Conservation (phyloP, 371 early-diverging fungal species). For the Mortierella sp. region DNA sequence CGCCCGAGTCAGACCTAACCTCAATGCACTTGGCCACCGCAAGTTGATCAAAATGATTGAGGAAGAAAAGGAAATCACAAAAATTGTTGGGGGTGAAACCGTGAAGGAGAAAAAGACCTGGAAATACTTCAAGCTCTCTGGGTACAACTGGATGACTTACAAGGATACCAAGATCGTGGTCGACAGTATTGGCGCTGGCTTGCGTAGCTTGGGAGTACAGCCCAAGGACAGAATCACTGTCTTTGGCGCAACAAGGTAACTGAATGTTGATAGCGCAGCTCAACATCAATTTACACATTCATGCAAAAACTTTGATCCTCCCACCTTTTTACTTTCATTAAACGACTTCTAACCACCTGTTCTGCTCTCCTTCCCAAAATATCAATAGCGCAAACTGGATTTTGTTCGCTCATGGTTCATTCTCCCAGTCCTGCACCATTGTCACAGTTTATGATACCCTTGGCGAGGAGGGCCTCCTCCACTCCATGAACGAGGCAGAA, state of each 20-base stretch:
- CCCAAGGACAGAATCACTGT: slow-evolving; percentile 73
- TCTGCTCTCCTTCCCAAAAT: slow-evolving; percentile 1
- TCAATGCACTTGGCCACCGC: slow-evolving; percentile 76
- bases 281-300: not conserved
- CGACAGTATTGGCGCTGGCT: slow-evolving; percentile 70
- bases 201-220: slow-evolving; percentile 71
- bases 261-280: not conserved
- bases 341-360: not conserved
- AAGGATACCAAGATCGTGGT: slow-evolving; percentile 65
- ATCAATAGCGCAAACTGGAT: slow-evolving; percentile 77
- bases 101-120: slow-evolving; percentile 79
- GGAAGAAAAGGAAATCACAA: slow-evolving; percentile 82
- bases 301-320: not conserved
- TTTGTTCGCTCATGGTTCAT: slow-evolving; percentile 73
- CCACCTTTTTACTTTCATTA: not conserved
- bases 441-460: slow-evolving; percentile 91
- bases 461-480: slow-evolving; percentile 87
- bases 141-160: slow-evolving; percentile 75
- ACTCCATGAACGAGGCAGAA: slow-evolving; percentile 88
- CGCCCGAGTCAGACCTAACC: slow-evolving; percentile 57
- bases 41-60: slow-evolving; percentile 68
- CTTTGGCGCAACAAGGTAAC: slow-evolving; percentile 81
- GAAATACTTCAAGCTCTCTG: slow-evolving; percentile 80
- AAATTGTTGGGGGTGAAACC: slow-evolving; percentile 69
- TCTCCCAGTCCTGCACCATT: slow-evolving; percentile 78